Evolutionary conservation across 1,284 basidiomycete species (phyloP).

Genomic region (Blastosporella zonata): DNA sequence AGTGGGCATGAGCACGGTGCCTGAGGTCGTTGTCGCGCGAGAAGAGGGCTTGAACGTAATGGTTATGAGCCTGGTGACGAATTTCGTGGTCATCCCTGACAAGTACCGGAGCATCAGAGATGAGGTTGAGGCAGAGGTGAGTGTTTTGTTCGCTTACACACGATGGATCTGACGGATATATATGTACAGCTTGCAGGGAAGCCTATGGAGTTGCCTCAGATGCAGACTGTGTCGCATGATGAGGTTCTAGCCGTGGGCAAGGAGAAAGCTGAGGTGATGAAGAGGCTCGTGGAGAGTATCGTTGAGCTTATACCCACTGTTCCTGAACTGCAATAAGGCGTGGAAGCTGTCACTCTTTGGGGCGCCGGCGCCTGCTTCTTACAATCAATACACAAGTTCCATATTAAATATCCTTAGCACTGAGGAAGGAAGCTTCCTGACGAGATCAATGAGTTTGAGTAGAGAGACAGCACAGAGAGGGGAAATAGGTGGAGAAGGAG

Average conservation of each 20-base stretch:
- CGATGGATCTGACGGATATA: not conserved
- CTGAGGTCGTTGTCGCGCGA: constrained; percentile 79
- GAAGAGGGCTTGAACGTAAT: constrained; percentile 73
- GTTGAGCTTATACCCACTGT: constrained; percentile 36
- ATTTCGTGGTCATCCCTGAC: constrained; percentile 76
- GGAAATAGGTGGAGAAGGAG: too few relatives aligned
- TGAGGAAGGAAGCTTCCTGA: too few relatives aligned
- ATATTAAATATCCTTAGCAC: too few relatives aligned
- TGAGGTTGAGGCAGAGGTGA: constrained; percentile 74
- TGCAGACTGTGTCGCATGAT: constrained; percentile 69
- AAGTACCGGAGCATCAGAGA: constrained; percentile 65
- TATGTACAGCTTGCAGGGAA: constrained; percentile 57
- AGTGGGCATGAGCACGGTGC: constrained; percentile 89
- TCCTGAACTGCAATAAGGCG: constrained; percentile 9
- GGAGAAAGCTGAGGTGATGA: constrained; percentile 70
- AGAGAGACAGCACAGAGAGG: too few relatives aligned
- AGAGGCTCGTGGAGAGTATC: constrained; percentile 59
- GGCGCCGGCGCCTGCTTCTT: too few relatives aligned
- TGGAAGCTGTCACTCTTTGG: too few relatives aligned
- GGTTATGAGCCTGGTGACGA: constrained; percentile 80
- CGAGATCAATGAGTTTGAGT: too few relatives aligned
- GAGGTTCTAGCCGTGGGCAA: constrained; percentile 75
- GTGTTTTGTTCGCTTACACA: constrained; percentile 9
- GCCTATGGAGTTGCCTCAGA: constrained; percentile 37
- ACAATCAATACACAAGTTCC: too few relatives aligned